A percentile compares a stretch with the other conserved stretches of the same genome.
Conservation (phyloP, 1,284 basidiomycete species). For the Vanrija sp. region DNA sequence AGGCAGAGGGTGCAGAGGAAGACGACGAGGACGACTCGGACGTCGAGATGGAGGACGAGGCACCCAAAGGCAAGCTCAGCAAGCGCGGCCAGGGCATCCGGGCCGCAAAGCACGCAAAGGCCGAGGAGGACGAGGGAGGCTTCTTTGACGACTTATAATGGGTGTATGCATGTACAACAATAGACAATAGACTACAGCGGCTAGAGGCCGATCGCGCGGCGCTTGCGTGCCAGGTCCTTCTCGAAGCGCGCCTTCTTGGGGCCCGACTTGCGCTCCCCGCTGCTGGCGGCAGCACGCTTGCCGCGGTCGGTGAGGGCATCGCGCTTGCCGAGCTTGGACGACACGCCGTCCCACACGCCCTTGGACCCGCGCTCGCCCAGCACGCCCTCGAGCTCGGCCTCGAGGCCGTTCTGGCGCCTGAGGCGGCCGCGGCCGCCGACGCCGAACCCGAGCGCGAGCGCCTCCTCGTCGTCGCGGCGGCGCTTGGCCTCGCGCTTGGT, state of each 20-base stretch:
- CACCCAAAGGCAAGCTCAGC: conserved; percentile 38
- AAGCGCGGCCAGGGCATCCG: conserved; percentile 12
- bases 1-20: conserved; percentile 26
- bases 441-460: conserved; percentile 74
- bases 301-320: conserved; percentile 55
- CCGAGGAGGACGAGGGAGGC: conserved; percentile 55
- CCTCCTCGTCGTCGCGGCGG: conserved; percentile 81
- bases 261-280: conserved; percentile 36
- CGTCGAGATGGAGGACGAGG: conserved; percentile 22
- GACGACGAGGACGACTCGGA: conserved; percentile 23
- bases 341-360: conserved; percentile 54
- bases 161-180: not conserved
- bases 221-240: conserved; percentile 57
- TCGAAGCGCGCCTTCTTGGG: conserved; percentile 73
- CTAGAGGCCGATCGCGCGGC: conserved; percentile 12
- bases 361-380: conserved; percentile 55
- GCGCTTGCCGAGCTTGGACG: conserved; percentile 55
- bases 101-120: conserved; percentile 15
- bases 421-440: conserved; percentile 53
- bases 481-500: conserved; percentile 81
- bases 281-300: conserved; percentile 1
- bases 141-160: conserved; percentile 60
- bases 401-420: conserved; percentile 66
- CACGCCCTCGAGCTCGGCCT: conserved; percentile 80
- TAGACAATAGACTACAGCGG: not conserved